phyloP scores from a whole-genome alignment of 2,329 filamentous ascomycete species.

The Cercospora sojina region DNA sequence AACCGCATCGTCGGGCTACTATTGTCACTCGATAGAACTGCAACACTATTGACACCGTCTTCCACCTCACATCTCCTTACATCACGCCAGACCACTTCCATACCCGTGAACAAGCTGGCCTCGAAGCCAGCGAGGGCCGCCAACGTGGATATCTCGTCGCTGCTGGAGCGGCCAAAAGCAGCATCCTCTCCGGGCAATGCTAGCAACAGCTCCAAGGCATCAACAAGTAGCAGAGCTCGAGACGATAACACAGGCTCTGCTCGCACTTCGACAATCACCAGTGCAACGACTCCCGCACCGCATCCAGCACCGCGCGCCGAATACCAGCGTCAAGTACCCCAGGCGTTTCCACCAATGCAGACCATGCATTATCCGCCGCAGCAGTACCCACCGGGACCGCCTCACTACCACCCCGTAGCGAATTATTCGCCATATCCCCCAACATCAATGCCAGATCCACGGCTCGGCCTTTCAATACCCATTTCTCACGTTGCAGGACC shows the following conservation, averaged over 20 bases:
- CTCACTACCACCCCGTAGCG: slow-evolving; percentile 32
- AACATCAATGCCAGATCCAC: slow-evolving; percentile 31
- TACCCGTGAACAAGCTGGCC: slow-evolving; percentile 44
- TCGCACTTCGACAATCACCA: slow-evolving; percentile 28
- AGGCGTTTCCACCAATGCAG: slow-evolving; percentile 33
- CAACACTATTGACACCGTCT: neutral
- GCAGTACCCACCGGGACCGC: slow-evolving; percentile 24
- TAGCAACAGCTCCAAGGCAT: slow-evolving; percentile 41
- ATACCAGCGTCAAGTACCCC: slow-evolving; percentile 21
- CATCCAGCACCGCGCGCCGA: slow-evolving; percentile 25
- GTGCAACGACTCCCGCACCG: slow-evolving; percentile 28
- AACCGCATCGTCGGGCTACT: neutral
- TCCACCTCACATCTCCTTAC: neutral
- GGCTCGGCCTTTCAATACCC: slow-evolving; percentile 30
- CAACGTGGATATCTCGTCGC: slow-evolving; percentile 93
- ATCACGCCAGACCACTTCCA: neutral
- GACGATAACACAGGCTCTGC: slow-evolving; percentile 27
- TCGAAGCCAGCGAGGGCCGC: slow-evolving; percentile 51
- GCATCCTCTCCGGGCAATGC: slow-evolving; percentile 59
- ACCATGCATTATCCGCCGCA: slow-evolving; percentile 30
- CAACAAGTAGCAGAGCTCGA: slow-evolving; percentile 30
- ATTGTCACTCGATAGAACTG: neutral
- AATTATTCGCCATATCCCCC: slow-evolving; percentile 34
- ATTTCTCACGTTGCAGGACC: slow-evolving; percentile 45
- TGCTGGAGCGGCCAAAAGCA: slow-evolving; percentile 75